Evolutionary conservation across 495 filamentous ascomycete genomes (phyloP), one percentile per base, ranked within the genome.

Genomic region (Tuber melanosporum): DNA sequence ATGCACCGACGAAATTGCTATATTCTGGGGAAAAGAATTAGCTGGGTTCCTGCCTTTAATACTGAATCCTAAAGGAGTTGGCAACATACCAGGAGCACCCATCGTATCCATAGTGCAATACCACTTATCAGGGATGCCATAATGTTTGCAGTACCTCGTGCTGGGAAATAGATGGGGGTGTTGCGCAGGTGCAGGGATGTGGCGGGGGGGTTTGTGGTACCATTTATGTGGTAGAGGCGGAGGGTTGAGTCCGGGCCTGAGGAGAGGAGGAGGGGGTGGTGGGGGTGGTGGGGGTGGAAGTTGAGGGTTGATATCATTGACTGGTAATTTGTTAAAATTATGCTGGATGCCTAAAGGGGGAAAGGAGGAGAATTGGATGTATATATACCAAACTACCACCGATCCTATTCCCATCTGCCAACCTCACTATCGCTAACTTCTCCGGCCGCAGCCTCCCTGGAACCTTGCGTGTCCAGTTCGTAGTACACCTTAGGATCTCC

Each of bases 241-340:
- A 98, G 87, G 20, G 94, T 91, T 47, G 92, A 92, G 70, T 93
- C 91, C 42, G 90, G 90, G 42, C 94, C 94, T 49, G 93, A 93
- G 73, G 94, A 95, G 78, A 99, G 90, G 47, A n/a, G n/a, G n/a
- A 99, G 90, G 3, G 95, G 93, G 80, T 93, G 95, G 88, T 97
- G 97, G 19, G 87, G 87, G 86, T 98, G 95, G 88, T 97, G 97
- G 19, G 87, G 87, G 86, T 98, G 95, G 88, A 97, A 97, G 20
- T 87, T 87, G 57, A 99, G 90, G n/a, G 93, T 91, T 91, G 81
- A 98, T 89, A 20, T 92, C 89, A 22, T 47, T 47, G 93, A 95
- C 66, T 81, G 44, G 7, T 45, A 71, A 32, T 47, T 43, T 12
- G 36, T 78, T 49, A 71, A 41, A 10, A 41, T 41, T 41, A 75